These are phyloP conservation scores for Cyclaneusma minus DNA, from an alignment of 2,329 filamentous ascomycete species.

Conservation along the genomic window DNA sequence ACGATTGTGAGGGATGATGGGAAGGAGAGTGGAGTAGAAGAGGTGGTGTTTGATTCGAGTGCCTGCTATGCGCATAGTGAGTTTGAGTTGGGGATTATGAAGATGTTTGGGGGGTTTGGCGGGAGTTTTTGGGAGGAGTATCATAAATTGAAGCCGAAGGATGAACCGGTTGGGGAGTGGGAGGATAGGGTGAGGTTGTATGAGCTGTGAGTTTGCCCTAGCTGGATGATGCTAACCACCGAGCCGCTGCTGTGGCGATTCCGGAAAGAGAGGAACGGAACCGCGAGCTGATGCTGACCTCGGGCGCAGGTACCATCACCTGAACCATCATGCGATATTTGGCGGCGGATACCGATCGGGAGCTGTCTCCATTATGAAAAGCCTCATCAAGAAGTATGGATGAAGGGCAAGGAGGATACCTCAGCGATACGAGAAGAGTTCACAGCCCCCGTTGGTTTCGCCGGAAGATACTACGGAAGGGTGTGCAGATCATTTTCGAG, in stretches of 20 bases:
- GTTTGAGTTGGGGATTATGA: conserved; percentile 88
- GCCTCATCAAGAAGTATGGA: conserved; percentile 59
- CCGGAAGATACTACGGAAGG: too few species aligned
- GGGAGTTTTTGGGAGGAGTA: conserved; percentile 62
- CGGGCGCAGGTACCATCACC: conserved; percentile 67
- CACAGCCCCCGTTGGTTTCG: too few species aligned
- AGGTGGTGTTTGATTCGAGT: conserved; percentile 71
- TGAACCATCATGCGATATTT: conserved; percentile 65
- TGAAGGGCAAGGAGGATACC: too few species aligned
- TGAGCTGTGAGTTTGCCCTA: conserved; percentile 48
- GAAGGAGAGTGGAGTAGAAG: conserved; percentile 36
- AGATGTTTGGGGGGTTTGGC: conserved; percentile 87
- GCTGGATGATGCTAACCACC: conserved; percentile 7
- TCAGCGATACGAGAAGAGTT: background rate
- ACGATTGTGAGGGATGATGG: conserved; percentile 34
- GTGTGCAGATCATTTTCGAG: too few species aligned
- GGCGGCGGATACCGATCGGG: conserved; percentile 63
- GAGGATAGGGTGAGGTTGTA: conserved; percentile 72
- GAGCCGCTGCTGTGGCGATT: background rate
- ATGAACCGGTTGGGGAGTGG: conserved; percentile 69
- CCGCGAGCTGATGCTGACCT: conserved; percentile 3
- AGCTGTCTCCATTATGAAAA: conserved; percentile 67
- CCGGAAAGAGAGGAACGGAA: background rate
- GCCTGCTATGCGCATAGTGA: conserved; percentile 76
- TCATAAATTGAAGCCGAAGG: conserved; percentile 56